Base-by-base conservation (phyloP, 371 early-diverging fungal species). In the Rhizopus delemar region DNA sequence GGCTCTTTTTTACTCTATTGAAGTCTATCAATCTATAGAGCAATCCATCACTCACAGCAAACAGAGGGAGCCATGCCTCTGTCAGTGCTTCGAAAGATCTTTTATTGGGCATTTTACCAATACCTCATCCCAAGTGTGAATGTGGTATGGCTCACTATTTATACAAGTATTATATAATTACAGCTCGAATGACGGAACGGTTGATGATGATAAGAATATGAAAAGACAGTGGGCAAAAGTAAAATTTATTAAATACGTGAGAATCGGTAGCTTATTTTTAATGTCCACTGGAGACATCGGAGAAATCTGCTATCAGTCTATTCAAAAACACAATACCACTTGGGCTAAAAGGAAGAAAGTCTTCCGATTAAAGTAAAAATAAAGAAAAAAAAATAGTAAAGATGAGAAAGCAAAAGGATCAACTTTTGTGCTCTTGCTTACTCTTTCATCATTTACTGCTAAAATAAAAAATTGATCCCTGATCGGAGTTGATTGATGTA, bases 201-300 rank as follows among this genome's bases (percentile, higher is more conserved):
- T 78, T 90, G 1, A 69, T 85, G 49, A 60, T 93, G 75, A 90
- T 93, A 95, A 97, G 71, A 88, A 95, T 45, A 82, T 92, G 0
- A 66, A 79, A 11, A 72, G 93, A 53, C 90, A 93, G 65, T 88
- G 90, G 69, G 75, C 85, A 22, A 71, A 90, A 3, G 57, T 60
- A 15, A 78, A 80, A 35, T 91, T 87, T 63, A 52, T 87, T 57
- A 85, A 86, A 51, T 92, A 85, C 62, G 66, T 93, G 76, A 72
- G 67, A 35, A 74, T 66, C 6, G 80, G 80, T 8, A 90, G 81
- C 59, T 66, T 91, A 32, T 89, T 90, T 9, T 81, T 73, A 84
- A 52, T 91, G 89, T 54, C 89, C 89, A 4, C 76, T 81, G 4
- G 83, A 85, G 39, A 59, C 83, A 46, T 80, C 86, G 34, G 73